Evolutionary conservation across 2,329 filamentous ascomycete species (phyloP).

Genomic region (Thielaviopsis musarum): DNA sequence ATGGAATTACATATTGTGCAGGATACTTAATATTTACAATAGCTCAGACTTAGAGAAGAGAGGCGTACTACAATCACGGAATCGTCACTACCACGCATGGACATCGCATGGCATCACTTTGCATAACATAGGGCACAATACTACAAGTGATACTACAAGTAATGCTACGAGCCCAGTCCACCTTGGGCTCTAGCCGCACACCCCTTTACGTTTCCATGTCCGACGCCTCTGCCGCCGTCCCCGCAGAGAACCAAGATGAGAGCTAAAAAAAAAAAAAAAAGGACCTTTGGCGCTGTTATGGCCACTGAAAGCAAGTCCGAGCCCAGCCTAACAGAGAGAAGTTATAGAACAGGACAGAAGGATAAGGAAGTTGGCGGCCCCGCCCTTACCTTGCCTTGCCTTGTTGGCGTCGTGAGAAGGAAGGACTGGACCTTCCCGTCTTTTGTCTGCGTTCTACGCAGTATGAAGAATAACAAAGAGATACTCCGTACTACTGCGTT

Average conservation of each 20-base stretch:
- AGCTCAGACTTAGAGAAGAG: too few relatives aligned
- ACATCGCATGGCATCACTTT: neutral
- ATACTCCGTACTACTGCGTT: too few relatives aligned
- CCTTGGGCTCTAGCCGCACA: neutral
- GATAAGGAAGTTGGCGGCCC: neutral
- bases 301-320: too few relatives aligned
- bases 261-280: too few relatives aligned
- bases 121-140: neutral
- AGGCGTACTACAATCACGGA: too few relatives aligned
- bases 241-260: neutral
- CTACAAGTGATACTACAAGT: neutral
- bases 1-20: neutral
- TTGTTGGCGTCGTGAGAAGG: too few relatives aligned
- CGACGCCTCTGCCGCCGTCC: too few relatives aligned
- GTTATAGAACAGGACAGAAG: constrained; percentile 1
- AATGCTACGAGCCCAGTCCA: neutral
- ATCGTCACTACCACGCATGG: too few relatives aligned
- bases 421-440: neutral
- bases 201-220: neutral
- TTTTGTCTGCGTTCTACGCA: neutral
- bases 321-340: neutral
- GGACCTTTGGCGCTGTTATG: too few relatives aligned
- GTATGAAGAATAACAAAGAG: too few relatives aligned
- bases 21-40: too few relatives aligned
- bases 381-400: neutral